Percentiles rank a stretch among this genome's conserved stretches.
Conservation (phyloP, 768 basidiomycete species). For the Hygrophoropsis aurantiaca region DNA sequence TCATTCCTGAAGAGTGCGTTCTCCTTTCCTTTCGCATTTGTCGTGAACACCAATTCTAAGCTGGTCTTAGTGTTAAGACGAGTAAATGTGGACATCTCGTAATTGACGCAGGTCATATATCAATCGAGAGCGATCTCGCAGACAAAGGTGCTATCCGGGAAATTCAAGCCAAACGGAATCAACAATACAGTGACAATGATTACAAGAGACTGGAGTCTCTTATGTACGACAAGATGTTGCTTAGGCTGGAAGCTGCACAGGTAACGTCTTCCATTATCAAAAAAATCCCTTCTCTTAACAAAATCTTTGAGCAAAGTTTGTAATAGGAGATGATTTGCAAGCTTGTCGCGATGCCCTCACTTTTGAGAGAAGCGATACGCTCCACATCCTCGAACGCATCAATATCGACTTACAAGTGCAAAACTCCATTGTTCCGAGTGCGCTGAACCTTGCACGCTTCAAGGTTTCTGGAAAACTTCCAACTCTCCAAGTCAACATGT, state of each 20-base stretch:
- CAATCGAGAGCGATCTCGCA: constrained; percentile 87
- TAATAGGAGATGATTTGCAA: constrained; percentile 82
- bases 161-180: constrained; percentile 79
- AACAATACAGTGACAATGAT: constrained; percentile 85
- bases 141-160: constrained; percentile 77
- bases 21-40: neutral
- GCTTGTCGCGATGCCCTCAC: constrained; percentile 80
- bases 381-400: constrained; percentile 91
- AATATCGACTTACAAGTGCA: constrained; percentile 88
- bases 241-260: constrained; percentile 88
- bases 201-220: constrained; percentile 82
- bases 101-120: constrained; percentile 95
- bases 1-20: constrained; percentile 87
- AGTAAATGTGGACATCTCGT: constrained; percentile 82
- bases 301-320: constrained; percentile 57
- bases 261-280: constrained; percentile 37
- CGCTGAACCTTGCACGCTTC: constrained; percentile 79
- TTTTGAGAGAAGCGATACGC: constrained; percentile 50
- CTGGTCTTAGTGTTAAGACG: constrained; percentile 61
- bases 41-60: constrained; percentile 5
- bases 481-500: constrained; percentile 84
- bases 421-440: constrained; percentile 88
- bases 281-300: neutral
- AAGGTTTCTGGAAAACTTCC: constrained; percentile 90
- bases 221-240: constrained; percentile 91